Conservation (phyloP, 208 protist species). For the Acanthamoeba castellanii region DNA sequence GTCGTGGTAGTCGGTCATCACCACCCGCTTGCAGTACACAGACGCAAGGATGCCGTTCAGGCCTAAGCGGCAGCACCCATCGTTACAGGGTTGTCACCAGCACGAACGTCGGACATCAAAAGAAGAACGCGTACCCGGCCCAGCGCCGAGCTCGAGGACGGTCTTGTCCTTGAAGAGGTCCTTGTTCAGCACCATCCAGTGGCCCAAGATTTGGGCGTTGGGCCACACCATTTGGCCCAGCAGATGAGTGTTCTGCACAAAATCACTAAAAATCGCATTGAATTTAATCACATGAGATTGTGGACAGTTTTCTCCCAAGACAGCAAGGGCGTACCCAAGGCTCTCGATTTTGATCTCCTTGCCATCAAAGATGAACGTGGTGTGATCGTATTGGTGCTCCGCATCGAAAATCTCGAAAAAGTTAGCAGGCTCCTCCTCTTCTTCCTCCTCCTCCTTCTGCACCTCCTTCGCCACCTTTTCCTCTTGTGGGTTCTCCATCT, state of each 20-base stretch:
- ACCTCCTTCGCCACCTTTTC: neutral
- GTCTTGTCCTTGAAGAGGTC: constrained; percentile 59
- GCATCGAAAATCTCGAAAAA: constrained; percentile 58
- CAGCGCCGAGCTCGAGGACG: constrained; percentile 18
- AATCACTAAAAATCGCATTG: neutral
- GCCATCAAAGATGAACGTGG: constrained; percentile 25
- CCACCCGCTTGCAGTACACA: constrained; percentile 49
- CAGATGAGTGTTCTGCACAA: constrained; percentile 44
- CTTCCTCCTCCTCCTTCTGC: neutral
- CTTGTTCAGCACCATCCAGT: constrained; percentile 43
- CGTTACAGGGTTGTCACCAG: neutral
- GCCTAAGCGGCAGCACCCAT: neutral
- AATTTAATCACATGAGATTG: neutral
- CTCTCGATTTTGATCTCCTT: constrained; percentile 23
- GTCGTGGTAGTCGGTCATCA: constrained; percentile 54
- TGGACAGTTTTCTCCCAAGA: neutral
- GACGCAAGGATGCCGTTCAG: constrained; percentile 33
- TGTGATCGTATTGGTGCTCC: constrained; percentile 31
- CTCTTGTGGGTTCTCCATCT: neutral
- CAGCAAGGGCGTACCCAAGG: neutral
- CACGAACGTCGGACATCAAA: neutral
- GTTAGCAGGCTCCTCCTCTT: neutral
- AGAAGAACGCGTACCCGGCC: neutral
- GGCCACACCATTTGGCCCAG: constrained; percentile 43
- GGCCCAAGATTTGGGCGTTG: constrained; percentile 43